Percentiles rank a stretch among this genome's conserved stretches.
phyloP scores from a whole-genome alignment of 768 basidiomycete genomes.

The Lactarius trivialis region DNA sequence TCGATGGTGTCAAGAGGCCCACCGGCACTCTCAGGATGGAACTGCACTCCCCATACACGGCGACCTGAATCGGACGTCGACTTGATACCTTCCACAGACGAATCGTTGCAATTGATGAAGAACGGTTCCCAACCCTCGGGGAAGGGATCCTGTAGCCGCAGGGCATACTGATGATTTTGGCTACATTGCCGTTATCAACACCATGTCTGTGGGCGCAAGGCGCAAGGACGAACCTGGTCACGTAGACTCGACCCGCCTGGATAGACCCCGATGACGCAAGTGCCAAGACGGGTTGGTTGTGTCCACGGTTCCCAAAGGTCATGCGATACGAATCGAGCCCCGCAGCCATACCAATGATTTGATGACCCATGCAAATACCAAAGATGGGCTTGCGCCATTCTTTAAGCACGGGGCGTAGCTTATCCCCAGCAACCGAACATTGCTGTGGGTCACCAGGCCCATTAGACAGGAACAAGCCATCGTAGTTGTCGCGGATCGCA shows the following conservation, averaged over 20 bases:
- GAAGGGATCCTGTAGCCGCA: slow-evolving; percentile 90
- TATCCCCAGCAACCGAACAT: slow-evolving; percentile 77
- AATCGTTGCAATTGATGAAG: slow-evolving; percentile 99
- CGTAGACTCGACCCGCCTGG: slow-evolving; percentile 93
- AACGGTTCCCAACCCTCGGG: slow-evolving; percentile 97
- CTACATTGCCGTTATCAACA: slow-evolving; percentile 32
- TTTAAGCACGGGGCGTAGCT: slow-evolving; percentile 71
- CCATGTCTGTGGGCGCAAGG: background rate
- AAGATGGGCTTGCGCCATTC: slow-evolving; percentile 95
- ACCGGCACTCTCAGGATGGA: slow-evolving; percentile 97
- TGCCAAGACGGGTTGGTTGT: slow-evolving; percentile 97
- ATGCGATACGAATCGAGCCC: slow-evolving; percentile 96
- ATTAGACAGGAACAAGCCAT: slow-evolving; percentile 94
- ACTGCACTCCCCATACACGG: slow-evolving; percentile 96
- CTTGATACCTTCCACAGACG: slow-evolving; percentile 97
- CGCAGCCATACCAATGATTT: slow-evolving; percentile 95
- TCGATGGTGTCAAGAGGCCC: slow-evolving; percentile 99
- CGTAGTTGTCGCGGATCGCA: slow-evolving; percentile 78
- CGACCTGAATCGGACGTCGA: slow-evolving; percentile 85
- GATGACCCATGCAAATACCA: slow-evolving; percentile 99
- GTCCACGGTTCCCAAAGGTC: slow-evolving; percentile 99
- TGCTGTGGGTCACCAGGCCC: slow-evolving; percentile 92
- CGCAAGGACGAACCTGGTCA: slow-evolving; percentile 63
- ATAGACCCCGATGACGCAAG: slow-evolving; percentile 91
- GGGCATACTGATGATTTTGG: slow-evolving; percentile 98